These are phyloP conservation scores for Elongisporangium undulatum DNA, from an alignment of 352 stramenopile species.

Conservation along the genomic window DNA sequence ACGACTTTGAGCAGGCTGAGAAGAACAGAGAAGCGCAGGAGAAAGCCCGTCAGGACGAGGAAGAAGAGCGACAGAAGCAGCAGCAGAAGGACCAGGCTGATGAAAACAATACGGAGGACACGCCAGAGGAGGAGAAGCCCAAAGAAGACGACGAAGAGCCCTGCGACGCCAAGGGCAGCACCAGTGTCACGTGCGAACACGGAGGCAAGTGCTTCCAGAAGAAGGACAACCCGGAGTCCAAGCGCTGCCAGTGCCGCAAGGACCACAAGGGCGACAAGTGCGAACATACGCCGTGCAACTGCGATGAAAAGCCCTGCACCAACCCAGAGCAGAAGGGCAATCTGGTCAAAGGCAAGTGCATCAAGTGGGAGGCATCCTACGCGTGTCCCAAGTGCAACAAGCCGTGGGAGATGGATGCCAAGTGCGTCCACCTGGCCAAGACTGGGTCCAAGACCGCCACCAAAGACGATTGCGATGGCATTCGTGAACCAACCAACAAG, in stretches of 20 bases:
- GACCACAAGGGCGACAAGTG: neutral
- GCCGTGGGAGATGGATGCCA: neutral
- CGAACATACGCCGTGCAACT: neutral
- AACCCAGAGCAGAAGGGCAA: neutral
- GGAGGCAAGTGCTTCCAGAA: neutral
- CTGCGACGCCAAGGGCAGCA: neutral
- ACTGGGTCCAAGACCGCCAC: neutral
- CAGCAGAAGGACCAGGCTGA: neutral
- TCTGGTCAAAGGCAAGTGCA: neutral
- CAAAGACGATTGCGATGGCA: neutral
- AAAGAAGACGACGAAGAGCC: neutral
- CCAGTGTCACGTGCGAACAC: neutral
- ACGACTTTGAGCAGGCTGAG: neutral
- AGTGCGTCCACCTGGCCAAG: neutral
- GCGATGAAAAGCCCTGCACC: neutral
- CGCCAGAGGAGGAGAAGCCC: neutral
- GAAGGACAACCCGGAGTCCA: neutral
- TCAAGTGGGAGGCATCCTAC: neutral
- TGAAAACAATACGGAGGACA: neutral
- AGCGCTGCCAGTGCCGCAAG: neutral
- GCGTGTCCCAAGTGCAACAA: neutral
- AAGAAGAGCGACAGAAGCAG: neutral
- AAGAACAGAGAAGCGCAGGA: neutral
- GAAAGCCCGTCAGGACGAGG: neutral
- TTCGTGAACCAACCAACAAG: neutral